phyloP scores from a whole-genome alignment of 495 filamentous ascomycete genomes.

The Podospora sp. region DNA sequence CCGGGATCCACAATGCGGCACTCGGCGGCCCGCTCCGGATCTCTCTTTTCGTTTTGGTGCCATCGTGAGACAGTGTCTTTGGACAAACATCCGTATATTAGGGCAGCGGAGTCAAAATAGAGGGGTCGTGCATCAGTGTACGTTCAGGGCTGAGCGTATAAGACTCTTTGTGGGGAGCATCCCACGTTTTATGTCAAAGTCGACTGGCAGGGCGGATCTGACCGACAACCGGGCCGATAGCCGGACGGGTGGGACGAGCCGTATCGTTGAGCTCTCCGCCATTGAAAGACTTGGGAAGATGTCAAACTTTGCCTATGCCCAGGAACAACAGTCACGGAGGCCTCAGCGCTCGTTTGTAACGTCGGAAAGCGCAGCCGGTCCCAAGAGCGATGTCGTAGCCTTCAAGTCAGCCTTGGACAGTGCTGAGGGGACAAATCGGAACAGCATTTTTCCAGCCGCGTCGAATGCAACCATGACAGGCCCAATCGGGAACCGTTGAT shows the following conservation, averaged over 20 bases:
- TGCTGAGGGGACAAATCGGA: neutral
- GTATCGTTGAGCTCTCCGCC: neutral
- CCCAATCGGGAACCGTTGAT: too few relatives aligned
- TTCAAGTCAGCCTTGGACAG: neutral
- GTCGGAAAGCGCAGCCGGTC: neutral
- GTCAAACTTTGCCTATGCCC: neutral
- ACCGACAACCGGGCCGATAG: slow-evolving; percentile 12
- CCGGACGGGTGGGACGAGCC: neutral
- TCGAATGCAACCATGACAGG: too few relatives aligned
- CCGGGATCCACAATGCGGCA: neutral
- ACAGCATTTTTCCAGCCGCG: neutral
- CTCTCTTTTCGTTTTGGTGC: neutral
- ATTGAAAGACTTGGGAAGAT: neutral
- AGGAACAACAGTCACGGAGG: neutral
- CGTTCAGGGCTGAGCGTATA: neutral
- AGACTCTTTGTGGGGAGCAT: neutral
- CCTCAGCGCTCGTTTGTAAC: neutral
- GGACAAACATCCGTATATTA: neutral
- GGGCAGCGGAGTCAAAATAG: neutral
- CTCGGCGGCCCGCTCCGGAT: neutral
- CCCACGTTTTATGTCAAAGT: neutral
- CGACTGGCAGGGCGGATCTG: neutral
- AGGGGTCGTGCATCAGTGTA: too few relatives aligned
- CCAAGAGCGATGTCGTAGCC: neutral
- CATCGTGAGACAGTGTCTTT: neutral